Base-by-base conservation (phyloP, 805 yeast species). In the Candida montana region DNA sequence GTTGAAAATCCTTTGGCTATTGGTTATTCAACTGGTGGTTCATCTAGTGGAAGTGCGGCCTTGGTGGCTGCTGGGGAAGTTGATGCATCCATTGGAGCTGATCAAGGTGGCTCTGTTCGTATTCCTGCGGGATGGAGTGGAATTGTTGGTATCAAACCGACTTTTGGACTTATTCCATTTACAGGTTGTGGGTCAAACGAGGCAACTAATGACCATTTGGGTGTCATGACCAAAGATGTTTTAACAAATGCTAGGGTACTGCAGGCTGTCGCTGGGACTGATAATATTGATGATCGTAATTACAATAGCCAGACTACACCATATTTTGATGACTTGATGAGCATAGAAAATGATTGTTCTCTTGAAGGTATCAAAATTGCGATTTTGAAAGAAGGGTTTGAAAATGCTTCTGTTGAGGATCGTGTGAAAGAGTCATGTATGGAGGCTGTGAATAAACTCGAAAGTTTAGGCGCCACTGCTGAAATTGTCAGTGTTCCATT, bases 221-320 rank as follows among this genome's bases (percentile, higher is more conserved):
- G 39, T 21, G 39, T 36, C 10, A 28, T 36, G 39, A 36, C 39
- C 2, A 36, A 29, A 29, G 39, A 36, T 21, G 33, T 29, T 8
- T 20, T 36, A n/a, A 36, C 39, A 3, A 36, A 36, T 36, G 39
- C 39, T 3, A 28, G 29, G 20, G 33, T 36, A 7, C 26, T 36
- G 10, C 39, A 36, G 15, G 39, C 39, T 9, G 15, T 36, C 20
- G 32, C 39, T 9, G 39, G 39, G 9, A 36, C 39, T n/a, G 39
- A 36, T 29, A 36, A 36, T 19, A 30, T 37, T 17, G 35, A 37
- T 37, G 40, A 37, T 31, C 35, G 38, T 40, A 69, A 65, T 44
- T 42, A 36, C n/a, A 36, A 28, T 15, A 7, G 21, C 12, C 6
- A 9, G 3, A 36, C 15, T 3, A 29, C 27, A 5, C 26, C 19